Conservation (phyloP, 352 stramenopile genomes). For the Phytophthora melonis region DNA sequence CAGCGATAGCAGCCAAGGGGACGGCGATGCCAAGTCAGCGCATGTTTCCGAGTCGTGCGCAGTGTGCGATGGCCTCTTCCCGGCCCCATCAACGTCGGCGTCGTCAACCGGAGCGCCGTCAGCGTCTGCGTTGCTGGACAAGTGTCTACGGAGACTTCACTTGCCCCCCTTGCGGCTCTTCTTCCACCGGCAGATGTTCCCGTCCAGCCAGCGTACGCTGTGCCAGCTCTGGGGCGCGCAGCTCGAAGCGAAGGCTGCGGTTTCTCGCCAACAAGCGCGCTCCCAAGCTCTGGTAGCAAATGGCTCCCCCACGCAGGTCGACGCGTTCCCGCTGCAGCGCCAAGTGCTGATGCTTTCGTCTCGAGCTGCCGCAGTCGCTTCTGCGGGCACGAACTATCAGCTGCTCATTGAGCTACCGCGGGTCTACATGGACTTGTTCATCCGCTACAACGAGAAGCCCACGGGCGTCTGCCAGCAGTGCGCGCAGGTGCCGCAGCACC, state of each 20-base stretch:
- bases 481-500: constrained; percentile 69
- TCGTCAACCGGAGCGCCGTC: constrained; percentile 24
- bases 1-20: constrained; percentile 21
- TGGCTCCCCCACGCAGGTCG: constrained; percentile 14
- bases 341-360: constrained; percentile 40
- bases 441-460: constrained; percentile 80
- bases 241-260: constrained; percentile 74
- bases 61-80: constrained; percentile 75
- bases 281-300: constrained; percentile 19
- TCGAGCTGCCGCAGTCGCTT: constrained; percentile 28
- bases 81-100: constrained; percentile 14
- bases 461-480: constrained; percentile 65
- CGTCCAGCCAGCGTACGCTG: constrained; percentile 59
- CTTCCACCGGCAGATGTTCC: constrained; percentile 71
- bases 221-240: constrained; percentile 82
- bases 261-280: constrained; percentile 53
- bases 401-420: constrained; percentile 64
- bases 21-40: constrained; percentile 5
- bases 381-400: constrained; percentile 19
- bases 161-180: constrained; percentile 74
- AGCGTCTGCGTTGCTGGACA: constrained; percentile 43
- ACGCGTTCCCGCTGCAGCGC: constrained; percentile 38
- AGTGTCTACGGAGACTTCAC: constrained; percentile 66
- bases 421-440: constrained; percentile 87
- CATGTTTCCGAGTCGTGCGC: constrained; percentile 50